Base-by-base conservation (phyloP, 2,329 filamentous ascomycete species). In the Venturia aucupariae region DNA sequence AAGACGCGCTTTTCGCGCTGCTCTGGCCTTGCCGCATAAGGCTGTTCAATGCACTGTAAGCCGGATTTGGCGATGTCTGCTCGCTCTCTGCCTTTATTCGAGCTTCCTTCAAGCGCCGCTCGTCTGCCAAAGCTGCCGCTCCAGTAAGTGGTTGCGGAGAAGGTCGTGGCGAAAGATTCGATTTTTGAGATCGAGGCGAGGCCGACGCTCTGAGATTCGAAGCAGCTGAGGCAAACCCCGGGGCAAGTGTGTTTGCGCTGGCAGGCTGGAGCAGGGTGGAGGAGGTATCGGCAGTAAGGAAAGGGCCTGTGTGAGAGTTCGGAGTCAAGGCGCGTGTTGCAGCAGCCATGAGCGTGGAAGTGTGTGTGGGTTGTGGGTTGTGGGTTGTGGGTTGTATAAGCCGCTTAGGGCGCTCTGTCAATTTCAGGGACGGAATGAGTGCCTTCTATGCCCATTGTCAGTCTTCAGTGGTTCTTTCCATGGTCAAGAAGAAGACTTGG, bases 51-150 rank as follows among this genome's bases (percentile, higher is more conserved):
- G 77, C 77, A 48, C 75, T 74, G 30, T 73, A 70, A 22, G 75
- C 76, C 19, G 79, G 79, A 64, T 82, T 82, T 2, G 79, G 79
- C 67, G 77, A 82, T n/a, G 75, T 77, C 67, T 77, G 76, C 44
- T 76, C 73, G 64, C 75, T 71, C 24, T 68, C 67, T 64, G 67
- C 66, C 57, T 67, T 64, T 35, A 68, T 67, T 64, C 75, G 72
- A 65, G 78, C 74, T 65, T 79, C 74, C 65, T 74, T 72, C 65
- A 72, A 72, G 55, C 77, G 75, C 65, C 78, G 78, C 68, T 81
- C 74, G 68, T 82, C 80, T 57, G 76, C 77, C 69, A 81, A 72
- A 48, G 79, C 80, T 65, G 76, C 77, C 24, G 78, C 77, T 59
- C 78, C 80, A 0, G 80, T 80, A 32, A 82, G 73, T 42, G 75